Evolutionary conservation across 2,329 filamentous ascomycete genomes (phyloP).

Genomic region (Penicillium sclerotiorum): DNA sequence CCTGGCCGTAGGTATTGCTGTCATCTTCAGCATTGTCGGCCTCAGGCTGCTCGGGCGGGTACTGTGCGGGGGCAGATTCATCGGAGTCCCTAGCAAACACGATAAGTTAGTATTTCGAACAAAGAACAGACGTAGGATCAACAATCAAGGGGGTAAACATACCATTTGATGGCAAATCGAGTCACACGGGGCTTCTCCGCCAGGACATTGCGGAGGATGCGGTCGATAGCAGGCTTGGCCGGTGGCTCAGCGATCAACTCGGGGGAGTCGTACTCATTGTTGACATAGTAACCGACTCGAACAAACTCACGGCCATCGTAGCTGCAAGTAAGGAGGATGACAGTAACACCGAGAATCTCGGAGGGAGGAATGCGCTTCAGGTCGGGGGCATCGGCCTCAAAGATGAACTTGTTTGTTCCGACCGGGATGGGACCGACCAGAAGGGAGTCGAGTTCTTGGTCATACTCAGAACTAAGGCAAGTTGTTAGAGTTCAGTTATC

Average conservation of each 20-base stretch:
- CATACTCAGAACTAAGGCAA: conserved; percentile 77
- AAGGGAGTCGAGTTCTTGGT: conserved; percentile 96
- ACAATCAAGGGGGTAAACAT: conserved; percentile 29
- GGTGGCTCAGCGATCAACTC: conserved; percentile 88
- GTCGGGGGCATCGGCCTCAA: conserved; percentile 91
- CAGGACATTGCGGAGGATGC: conserved; percentile 87
- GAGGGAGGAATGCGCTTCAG: conserved; percentile 88
- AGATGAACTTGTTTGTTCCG: conserved; percentile 97
- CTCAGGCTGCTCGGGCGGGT: conserved; percentile 95
- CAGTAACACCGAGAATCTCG: conserved; percentile 95
- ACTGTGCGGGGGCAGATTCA: conserved; percentile 91
- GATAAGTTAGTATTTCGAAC: conserved; percentile 2
- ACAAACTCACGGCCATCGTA: conserved; percentile 98
- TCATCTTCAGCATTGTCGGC: conserved; percentile 86
- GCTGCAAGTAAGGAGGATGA: conserved; percentile 92
- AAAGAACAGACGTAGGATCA: neutral
- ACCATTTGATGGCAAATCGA: conserved; percentile 98
- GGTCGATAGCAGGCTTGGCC: conserved; percentile 87
- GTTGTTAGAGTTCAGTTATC: neutral
- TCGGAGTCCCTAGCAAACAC: conserved; percentile 79
- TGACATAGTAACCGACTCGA: conserved; percentile 98
- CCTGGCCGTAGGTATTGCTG: conserved; percentile 81
- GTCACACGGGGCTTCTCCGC: conserved; percentile 98
- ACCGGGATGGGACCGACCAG: conserved; percentile 97
- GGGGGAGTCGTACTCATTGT: conserved; percentile 96